phyloP scores from a whole-genome alignment of 73 alveolate species.

The Paramecium bursaria region DNA sequence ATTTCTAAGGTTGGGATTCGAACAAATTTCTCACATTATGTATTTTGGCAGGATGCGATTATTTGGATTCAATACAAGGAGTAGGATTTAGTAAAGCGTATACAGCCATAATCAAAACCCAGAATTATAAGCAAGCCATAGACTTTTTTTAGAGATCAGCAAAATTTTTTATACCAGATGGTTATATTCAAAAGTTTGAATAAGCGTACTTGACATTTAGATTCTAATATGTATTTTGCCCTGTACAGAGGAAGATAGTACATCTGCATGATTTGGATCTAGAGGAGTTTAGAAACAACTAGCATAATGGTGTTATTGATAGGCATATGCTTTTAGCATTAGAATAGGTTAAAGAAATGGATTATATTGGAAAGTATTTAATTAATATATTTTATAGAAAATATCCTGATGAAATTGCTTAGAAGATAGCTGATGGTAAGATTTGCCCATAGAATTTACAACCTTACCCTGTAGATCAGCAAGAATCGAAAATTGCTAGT shows the following conservation, averaged over 20 bases:
- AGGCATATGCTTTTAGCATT: slow-evolving; percentile 8
- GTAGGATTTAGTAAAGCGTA: slow-evolving; percentile 77
- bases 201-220: slow-evolving; percentile 94
- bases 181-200: slow-evolving; percentile 83
- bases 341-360: neutral
- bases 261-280: slow-evolving; percentile 75
- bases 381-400: no score
- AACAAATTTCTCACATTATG: slow-evolving; percentile 90
- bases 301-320: slow-evolving; percentile 3
- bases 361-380: neutral
- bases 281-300: slow-evolving; percentile 18
- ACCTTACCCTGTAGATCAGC: slow-evolving; percentile 8
- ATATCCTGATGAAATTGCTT: slow-evolving; percentile 7
- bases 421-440: slow-evolving; percentile 44
- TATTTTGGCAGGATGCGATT: slow-evolving; percentile 98
- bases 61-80: slow-evolving; percentile 87
- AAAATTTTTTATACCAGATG: slow-evolving; percentile 80
- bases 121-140: slow-evolving; percentile 31
- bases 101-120: slow-evolving; percentile 51
- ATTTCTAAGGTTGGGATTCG: slow-evolving; percentile 80
- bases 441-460: slow-evolving; percentile 32
- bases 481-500: neutral
- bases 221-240: slow-evolving; percentile 94
- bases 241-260: slow-evolving; percentile 80
- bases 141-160: slow-evolving; percentile 67